Evolutionary conservation across 140 eudicot species (phyloP).

Genomic region (Stevia rebaudiana): DNA sequence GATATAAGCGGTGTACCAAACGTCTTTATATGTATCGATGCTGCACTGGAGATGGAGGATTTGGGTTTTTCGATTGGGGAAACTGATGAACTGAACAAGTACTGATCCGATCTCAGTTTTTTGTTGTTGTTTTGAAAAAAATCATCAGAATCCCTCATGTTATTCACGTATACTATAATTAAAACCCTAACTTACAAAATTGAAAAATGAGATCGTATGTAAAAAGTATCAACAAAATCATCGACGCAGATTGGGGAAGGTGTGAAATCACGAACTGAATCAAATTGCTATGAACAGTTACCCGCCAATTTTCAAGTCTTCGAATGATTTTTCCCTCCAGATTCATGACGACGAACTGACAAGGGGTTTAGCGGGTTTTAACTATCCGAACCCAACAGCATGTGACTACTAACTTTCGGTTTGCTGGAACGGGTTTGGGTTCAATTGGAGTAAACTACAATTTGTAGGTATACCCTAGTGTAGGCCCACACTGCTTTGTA

Average conservation of each 20-base stretch:
- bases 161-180: slow-evolving; percentile 19
- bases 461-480: no score
- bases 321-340: slow-evolving; percentile 27
- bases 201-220: neutral
- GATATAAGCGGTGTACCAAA: slow-evolving; percentile 42
- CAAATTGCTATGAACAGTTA: slow-evolving; percentile 5
- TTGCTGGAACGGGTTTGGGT: no score
- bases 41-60: slow-evolving; percentile 18
- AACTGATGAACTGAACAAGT: neutral
- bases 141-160: slow-evolving; percentile 28
- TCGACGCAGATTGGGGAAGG: neutral
- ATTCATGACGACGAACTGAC: neutral
- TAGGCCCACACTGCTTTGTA: no score
- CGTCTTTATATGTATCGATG: slow-evolving; percentile 36
- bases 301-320: slow-evolving; percentile 11
- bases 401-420: no score
- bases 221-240: neutral
- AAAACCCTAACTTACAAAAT: slow-evolving; percentile 14
- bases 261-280: neutral
- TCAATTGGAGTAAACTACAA: no score
- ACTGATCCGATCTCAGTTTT: slow-evolving; percentile 19
- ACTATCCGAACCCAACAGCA: no score
- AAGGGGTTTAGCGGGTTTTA: neutral
- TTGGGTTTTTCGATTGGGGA: slow-evolving; percentile 34
- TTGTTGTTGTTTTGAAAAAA: slow-evolving; percentile 27